Evolutionary conservation across 164 flowering plant species (phyloP), one percentile per base, ranked within the genome.

Genomic region (Cinnamomum micranthum): DNA sequence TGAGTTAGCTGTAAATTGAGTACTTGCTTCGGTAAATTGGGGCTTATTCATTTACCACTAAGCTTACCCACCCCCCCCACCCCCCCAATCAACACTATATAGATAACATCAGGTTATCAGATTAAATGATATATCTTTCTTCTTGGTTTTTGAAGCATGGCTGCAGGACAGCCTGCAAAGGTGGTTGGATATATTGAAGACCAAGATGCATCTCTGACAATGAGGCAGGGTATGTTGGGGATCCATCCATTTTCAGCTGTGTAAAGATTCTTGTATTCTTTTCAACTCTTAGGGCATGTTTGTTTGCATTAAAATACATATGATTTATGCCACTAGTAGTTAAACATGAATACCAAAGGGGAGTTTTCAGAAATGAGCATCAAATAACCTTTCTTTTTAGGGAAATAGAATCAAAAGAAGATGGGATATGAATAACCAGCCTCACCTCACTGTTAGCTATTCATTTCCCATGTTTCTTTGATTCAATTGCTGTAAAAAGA

Each of bases 121-220:
- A 22, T 17, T 20, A 55, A 55, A 55, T 51, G 28, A 47, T 13
- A 60, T 55, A 13, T 59, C 25, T 74, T 50, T 73, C 76, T 80
- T 70, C 47, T 41, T 41, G 47, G 73, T 68, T 69, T 75, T 33
- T 60, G 55, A 79, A 93, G 97, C 80, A 87, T 90, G 87, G 92
- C 87, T 50, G 94, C 91, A 63, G 96, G 97, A 77, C 86, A 81
- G 69, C 97, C 97, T 3, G 93, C 97, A 23, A 85, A 84, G 77
- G 83, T 89, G 74, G 86, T 93, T 71, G 96, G 97, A 74, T 85
- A 80, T 80, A 80, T 86, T 13, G 77, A 85, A 75, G 93, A 87
- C 75, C 82, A 85, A 83, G 92, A 85, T 65, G 96, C 94, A 27
- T 90, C 97, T 72, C 79, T 93, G 71, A 88, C 95, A 59, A 93